phyloP scores from a whole-genome alignment of 2,329 filamentous ascomycete species.

The Dichotomopilus funicola region DNA sequence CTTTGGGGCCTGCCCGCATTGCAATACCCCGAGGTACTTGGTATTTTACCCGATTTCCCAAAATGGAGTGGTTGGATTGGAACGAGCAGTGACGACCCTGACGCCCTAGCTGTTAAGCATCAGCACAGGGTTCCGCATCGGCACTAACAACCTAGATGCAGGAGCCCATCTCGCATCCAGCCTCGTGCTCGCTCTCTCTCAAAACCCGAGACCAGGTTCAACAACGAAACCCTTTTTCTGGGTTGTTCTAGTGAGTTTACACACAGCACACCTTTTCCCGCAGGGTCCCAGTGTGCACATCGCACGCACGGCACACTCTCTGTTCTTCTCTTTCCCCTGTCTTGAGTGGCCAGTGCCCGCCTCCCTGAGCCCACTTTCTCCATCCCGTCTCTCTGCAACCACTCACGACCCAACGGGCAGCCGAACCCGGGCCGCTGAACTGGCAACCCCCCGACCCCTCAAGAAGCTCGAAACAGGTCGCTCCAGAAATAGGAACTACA shows the following conservation, averaged over 20 bases:
- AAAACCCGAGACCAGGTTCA: no score
- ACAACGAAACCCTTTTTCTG: no score
- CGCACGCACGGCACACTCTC: no score
- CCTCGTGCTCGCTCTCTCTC: neutral
- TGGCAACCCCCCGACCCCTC: neutral
- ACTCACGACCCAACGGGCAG: neutral
- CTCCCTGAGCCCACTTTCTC: slow-evolving; percentile 1
- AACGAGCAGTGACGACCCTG: no score
- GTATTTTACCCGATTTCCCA: no score
- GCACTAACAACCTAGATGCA: neutral
- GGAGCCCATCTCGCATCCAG: neutral
- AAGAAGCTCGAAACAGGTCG: neutral
- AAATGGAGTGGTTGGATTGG: no score
- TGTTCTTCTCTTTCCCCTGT: neutral
- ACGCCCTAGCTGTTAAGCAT: neutral
- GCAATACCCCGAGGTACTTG: no score
- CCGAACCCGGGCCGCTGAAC: neutral
- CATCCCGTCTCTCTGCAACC: neutral
- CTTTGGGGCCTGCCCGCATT: no score
- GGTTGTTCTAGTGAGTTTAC: no score
- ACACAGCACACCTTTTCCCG: no score
- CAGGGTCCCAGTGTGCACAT: no score
- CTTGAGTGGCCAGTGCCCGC: neutral
- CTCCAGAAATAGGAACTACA: neutral
- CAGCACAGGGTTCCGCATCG: neutral